Evolutionary conservation across 306 rosid genomes (phyloP).

Genomic region (Urtica urens): DNA sequence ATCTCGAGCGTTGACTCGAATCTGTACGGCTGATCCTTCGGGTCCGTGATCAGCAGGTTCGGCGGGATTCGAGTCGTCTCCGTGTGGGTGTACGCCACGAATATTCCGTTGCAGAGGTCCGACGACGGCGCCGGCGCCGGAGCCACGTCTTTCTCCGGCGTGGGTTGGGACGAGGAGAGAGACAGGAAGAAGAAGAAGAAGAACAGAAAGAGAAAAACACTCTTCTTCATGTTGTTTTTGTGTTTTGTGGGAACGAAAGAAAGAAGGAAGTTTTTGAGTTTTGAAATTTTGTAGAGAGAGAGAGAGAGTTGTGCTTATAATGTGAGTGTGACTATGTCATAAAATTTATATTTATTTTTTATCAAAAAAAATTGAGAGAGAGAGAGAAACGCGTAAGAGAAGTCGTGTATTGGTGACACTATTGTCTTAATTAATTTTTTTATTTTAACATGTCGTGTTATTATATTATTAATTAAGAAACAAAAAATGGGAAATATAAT

Average conservation of each 20-base stretch:
- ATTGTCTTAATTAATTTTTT: too few species aligned
- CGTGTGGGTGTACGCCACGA: slow-evolving; percentile 47
- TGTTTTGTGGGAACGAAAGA: background rate
- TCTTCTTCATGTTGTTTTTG: too few species aligned
- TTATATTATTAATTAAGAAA: too few species aligned
- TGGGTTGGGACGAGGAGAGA: slow-evolving; percentile 1
- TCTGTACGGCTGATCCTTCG: slow-evolving; percentile 42
- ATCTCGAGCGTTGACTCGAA: slow-evolving; percentile 64
- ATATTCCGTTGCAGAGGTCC: slow-evolving; percentile 52
- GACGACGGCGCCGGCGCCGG: slow-evolving; percentile 22
- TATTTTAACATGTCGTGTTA: too few species aligned
- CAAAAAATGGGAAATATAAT: too few species aligned
- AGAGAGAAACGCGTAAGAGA: background rate
- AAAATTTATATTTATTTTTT: background rate
- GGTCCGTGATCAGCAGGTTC: slow-evolving; percentile 23
- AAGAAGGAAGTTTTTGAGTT: background rate
- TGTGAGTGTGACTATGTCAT: background rate
- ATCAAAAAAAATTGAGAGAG: too few species aligned
- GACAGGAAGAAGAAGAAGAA: slow-evolving; percentile 8
- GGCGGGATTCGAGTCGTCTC: slow-evolving; percentile 41
- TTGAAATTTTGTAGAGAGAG: slow-evolving; percentile 12
- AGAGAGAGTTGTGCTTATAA: background rate
- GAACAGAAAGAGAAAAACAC: slow-evolving; percentile 12
- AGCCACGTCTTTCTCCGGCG: slow-evolving; percentile 8
- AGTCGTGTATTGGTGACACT: too few species aligned